Conservation (phyloP, 345 rosid genomes). For the Salix purpurea region DNA sequence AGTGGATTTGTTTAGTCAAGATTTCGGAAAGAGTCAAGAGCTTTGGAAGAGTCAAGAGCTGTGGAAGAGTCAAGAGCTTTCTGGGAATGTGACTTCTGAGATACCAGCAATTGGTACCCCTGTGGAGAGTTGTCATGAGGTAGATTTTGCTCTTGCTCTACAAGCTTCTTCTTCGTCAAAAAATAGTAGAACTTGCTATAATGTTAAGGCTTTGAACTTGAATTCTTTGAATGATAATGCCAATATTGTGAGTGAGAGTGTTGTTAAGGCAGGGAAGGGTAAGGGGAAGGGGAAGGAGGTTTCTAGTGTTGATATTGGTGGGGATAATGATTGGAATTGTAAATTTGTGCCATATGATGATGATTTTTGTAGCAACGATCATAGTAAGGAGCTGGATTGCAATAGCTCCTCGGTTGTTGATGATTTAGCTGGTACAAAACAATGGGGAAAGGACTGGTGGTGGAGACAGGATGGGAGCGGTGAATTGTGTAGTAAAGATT, state of each 20-base stretch:
- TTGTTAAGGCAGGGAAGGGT: conserved; percentile 22
- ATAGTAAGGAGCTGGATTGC: conserved; percentile 54
- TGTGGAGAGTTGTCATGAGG: conserved; percentile 44
- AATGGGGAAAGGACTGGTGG: conserved; percentile 99
- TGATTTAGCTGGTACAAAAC: conserved; percentile 43
- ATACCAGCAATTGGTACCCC: conserved; percentile 25
- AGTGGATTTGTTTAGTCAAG: conserved; percentile 79
- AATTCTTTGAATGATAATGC: conserved; percentile 43
- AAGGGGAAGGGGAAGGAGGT: conserved; percentile 88
- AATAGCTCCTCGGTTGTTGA: conserved; percentile 39
- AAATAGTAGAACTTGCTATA: conserved; percentile 52
- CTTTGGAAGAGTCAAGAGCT: conserved; percentile 62
- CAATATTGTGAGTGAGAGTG: conserved; percentile 40
- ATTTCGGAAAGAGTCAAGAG: conserved; percentile 79
- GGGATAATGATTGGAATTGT: conserved; percentile 62
- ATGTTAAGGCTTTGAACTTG: conserved; percentile 53
- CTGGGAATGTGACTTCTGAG: conserved; percentile 54
- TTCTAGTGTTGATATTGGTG: conserved; percentile 38
- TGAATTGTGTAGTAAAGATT: conserved; percentile 88
- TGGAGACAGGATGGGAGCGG: conserved; percentile 96
- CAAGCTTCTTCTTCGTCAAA: conserved; percentile 93
- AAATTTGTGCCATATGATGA: conserved; percentile 57
- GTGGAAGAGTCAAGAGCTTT: conserved; percentile 56
- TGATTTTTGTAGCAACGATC: conserved; percentile 37
- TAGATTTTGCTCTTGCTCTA: conserved; percentile 85